Evolutionary conservation across 2,329 filamentous ascomycete species (phyloP).

Genomic region (Lecanicillium sp.): DNA sequence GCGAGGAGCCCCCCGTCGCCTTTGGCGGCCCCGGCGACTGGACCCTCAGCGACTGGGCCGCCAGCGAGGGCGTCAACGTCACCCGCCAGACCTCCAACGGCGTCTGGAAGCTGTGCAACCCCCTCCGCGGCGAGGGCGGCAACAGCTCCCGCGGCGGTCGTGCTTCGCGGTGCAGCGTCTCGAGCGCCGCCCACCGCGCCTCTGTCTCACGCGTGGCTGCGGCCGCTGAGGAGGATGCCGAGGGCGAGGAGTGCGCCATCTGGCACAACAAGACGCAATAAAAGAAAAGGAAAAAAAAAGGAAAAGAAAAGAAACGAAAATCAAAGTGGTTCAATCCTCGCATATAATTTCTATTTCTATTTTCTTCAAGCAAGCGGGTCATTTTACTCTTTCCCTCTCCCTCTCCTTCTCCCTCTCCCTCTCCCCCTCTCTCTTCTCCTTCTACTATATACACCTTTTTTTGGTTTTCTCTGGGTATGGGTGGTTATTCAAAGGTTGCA

Average conservation of each 20-base stretch:
- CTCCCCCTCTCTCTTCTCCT: too few species aligned
- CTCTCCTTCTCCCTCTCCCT: too few species aligned
- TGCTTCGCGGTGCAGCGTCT: not conserved
- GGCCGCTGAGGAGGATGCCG: conserved; percentile 23
- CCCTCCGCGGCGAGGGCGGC: conserved; percentile 19
- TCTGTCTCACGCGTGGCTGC: conserved; percentile 1
- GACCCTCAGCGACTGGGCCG: conserved; percentile 37
- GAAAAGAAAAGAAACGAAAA: not conserved
- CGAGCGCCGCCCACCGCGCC: not conserved
- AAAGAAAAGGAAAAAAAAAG: too few species aligned
- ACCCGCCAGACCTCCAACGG: conserved; percentile 22
- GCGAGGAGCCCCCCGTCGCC: conserved; percentile 23
- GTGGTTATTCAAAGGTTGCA: too few species aligned
- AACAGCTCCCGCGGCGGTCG: conserved; percentile 12
- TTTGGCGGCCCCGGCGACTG: conserved; percentile 36
- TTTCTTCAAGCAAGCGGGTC: too few species aligned
- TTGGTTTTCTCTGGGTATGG: too few species aligned
- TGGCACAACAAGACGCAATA: too few species aligned
- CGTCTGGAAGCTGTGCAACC: conserved; percentile 30
- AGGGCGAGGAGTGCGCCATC: conserved; percentile 22
- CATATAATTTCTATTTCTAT: too few species aligned
- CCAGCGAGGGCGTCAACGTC: conserved; percentile 30
- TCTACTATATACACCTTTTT: too few species aligned
- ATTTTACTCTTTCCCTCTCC: too few species aligned
- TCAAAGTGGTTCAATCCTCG: too few species aligned